These are phyloP conservation scores for Acaromyces ingoldii DNA, from an alignment of 1,284 basidiomycete species.

Conservation along the genomic window DNA sequence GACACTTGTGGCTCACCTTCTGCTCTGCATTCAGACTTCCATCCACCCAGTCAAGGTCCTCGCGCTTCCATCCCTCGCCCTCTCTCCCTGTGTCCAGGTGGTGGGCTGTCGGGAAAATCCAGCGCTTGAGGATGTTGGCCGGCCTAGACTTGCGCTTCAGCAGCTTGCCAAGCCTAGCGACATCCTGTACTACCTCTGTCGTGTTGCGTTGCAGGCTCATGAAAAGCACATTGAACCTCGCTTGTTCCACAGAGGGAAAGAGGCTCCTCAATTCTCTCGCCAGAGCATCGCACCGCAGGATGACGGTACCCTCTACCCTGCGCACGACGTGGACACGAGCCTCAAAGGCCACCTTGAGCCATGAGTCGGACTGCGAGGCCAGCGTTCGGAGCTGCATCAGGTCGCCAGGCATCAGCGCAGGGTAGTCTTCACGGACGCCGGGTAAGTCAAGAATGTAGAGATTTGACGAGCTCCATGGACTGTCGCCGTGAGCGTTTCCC, in stretches of 20 bases:
- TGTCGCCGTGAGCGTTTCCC: not conserved
- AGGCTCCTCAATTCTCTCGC: not conserved
- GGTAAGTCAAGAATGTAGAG: constrained; percentile 7
- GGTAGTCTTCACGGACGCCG: constrained; percentile 12
- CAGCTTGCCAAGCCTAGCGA: not conserved
- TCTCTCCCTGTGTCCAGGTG: not conserved
- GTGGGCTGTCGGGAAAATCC: constrained; percentile 5
- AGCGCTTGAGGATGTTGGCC: constrained; percentile 6
- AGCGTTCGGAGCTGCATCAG: constrained; percentile 3
- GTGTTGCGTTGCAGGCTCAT: not conserved
- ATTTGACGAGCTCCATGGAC: not conserved
- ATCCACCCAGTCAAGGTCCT: constrained; percentile 3
- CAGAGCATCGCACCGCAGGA: constrained; percentile 7
- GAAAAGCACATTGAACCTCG: constrained; percentile 12
- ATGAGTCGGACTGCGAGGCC: not conserved
- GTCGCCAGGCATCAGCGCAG: constrained; percentile 4
- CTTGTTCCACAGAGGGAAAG: constrained; percentile 3
- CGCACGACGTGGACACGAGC: constrained; percentile 3
- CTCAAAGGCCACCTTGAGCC: constrained; percentile 7
- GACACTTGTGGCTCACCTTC: constrained; percentile 39
- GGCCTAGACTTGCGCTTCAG: not conserved
- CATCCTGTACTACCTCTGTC: not conserved
- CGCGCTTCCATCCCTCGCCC: not conserved
- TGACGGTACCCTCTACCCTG: not conserved
- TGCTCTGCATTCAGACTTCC: constrained; percentile 10